A percentile compares a stretch with the other conserved stretches of the same genome.
phyloP scores from a whole-genome alignment of 352 stramenopile genomes.

The Peronospora farinosa region DNA sequence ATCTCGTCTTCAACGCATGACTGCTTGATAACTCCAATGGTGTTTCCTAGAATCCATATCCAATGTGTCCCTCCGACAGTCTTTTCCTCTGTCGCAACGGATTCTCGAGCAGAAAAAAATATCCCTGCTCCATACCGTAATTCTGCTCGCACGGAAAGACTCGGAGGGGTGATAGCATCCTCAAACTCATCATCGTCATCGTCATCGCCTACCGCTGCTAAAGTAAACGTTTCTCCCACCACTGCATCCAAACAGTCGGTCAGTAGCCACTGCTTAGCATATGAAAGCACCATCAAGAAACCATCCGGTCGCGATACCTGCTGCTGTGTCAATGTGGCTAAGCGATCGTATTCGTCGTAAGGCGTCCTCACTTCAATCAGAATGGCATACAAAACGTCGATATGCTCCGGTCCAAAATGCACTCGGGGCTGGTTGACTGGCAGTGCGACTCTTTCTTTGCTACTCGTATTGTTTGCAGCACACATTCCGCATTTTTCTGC shows the following conservation, averaged over 20 bases:
- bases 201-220: constrained; percentile 51
- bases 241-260: constrained; percentile 70
- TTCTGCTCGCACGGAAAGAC: constrained; percentile 45
- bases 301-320: constrained; percentile 73
- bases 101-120: constrained; percentile 44
- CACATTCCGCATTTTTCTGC: constrained; percentile 38
- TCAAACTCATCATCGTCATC: constrained; percentile 84
- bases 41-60: constrained; percentile 51
- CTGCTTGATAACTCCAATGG: constrained; percentile 57
- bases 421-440: constrained; percentile 43
- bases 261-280: constrained; percentile 81
- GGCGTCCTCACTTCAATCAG: constrained; percentile 82
- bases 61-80: constrained; percentile 29
- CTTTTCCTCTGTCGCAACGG: constrained; percentile 5
- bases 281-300: constrained; percentile 79
- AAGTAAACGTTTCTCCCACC: constrained; percentile 34
- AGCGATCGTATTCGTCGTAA: constrained; percentile 79
- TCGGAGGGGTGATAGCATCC: constrained; percentile 82
- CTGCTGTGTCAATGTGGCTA: constrained; percentile 60
- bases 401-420: constrained; percentile 70
- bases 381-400: constrained; percentile 83
- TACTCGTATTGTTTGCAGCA: constrained; percentile 11
- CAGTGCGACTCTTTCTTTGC: constrained; percentile 13
- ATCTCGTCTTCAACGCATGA: constrained; percentile 83
- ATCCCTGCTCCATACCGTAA: constrained; percentile 45